Percentiles rank a stretch among this genome's conserved stretches.
Conservation (phyloP, 306 rosid genomes). For the Clitoria ternatea region DNA sequence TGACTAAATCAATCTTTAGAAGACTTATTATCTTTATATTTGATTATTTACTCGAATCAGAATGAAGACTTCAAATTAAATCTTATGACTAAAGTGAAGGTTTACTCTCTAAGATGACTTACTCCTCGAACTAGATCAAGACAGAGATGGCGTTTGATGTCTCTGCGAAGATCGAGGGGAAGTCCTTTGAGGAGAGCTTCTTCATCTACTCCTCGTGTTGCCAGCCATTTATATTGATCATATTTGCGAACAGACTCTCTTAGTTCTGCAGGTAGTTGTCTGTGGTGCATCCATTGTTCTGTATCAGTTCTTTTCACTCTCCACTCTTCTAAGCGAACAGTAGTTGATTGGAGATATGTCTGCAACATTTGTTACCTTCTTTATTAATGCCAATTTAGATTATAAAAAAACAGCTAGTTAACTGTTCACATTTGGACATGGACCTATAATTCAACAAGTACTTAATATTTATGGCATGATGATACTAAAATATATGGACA, state of each 20-base stretch:
- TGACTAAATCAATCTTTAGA: too few relatives aligned
- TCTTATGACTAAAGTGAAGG: too few relatives aligned
- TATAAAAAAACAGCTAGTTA: too few relatives aligned
- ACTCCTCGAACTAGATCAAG: conserved; percentile 88
- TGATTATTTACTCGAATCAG: too few relatives aligned
- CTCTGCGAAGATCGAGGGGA: conserved; percentile 81
- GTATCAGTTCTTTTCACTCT: conserved; percentile 84
- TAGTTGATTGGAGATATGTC: conserved; percentile 88
- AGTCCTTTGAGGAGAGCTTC: conserved; percentile 72
- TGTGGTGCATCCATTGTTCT: conserved; percentile 97
- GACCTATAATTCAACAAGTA: too few relatives aligned
- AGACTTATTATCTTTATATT: too few relatives aligned
- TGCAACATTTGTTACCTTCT: conserved; percentile 28
- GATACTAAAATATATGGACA: too few relatives aligned
- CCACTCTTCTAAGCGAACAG: conserved; percentile 91
- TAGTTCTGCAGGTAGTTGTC: conserved; percentile 72
- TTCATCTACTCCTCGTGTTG: conserved; percentile 92
- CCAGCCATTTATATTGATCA: conserved; percentile 89
- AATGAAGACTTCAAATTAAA: too few relatives aligned
- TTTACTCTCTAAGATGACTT: conserved; percentile 22
- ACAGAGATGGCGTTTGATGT: conserved; percentile 95
- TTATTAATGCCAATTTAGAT: not conserved
- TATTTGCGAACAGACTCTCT: conserved; percentile 69
- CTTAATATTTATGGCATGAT: too few relatives aligned
- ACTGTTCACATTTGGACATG: too few relatives aligned